phyloP scores from a whole-genome alignment of 2,329 filamentous ascomycete species.

The Stemphylium beticola region DNA sequence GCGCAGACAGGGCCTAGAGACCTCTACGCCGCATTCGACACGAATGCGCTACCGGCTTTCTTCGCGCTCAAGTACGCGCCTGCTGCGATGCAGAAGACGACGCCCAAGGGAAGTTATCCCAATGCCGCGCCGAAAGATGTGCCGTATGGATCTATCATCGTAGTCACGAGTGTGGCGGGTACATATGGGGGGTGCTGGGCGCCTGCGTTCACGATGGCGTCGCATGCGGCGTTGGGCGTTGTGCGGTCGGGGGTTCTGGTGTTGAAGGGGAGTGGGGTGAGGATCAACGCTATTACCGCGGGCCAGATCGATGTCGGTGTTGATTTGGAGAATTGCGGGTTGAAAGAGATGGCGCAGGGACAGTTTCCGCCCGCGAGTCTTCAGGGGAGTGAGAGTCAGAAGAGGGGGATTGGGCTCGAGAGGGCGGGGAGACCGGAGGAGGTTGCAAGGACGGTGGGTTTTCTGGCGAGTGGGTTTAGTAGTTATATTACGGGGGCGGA shows the following conservation, averaged over 20 bases:
- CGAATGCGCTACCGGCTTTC: slow-evolving; percentile 67
- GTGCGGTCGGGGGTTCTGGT: slow-evolving; percentile 64
- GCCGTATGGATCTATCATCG: slow-evolving; percentile 67
- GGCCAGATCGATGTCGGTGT: slow-evolving; percentile 57
- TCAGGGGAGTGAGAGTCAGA: slow-evolving; percentile 58
- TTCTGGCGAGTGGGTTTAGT: slow-evolving; percentile 67
- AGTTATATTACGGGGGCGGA: slow-evolving; percentile 68
- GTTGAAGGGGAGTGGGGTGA: slow-evolving; percentile 63
- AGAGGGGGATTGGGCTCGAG: slow-evolving; percentile 63
- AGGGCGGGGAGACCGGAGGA: slow-evolving; percentile 64
- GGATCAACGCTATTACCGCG: slow-evolving; percentile 62
- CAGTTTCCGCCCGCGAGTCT: slow-evolving; percentile 63
- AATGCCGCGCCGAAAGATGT: slow-evolving; percentile 67
- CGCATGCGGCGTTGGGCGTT: slow-evolving; percentile 66
- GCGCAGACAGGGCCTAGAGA: slow-evolving; percentile 62
- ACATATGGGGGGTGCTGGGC: slow-evolving; percentile 66
- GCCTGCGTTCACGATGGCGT: slow-evolving; percentile 65
- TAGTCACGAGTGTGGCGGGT: slow-evolving; percentile 64
- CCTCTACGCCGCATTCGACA: slow-evolving; percentile 64
- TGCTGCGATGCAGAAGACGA: slow-evolving; percentile 67
- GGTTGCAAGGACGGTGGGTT: slow-evolving; percentile 66
- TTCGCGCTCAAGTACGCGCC: slow-evolving; percentile 70
- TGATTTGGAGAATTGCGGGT: slow-evolving; percentile 50
- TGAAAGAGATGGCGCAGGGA: slow-evolving; percentile 54
- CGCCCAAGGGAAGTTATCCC: slow-evolving; percentile 61